Conservation (phyloP, 2,329 filamentous ascomycete species). For the Rachicladosporium sp. region DNA sequence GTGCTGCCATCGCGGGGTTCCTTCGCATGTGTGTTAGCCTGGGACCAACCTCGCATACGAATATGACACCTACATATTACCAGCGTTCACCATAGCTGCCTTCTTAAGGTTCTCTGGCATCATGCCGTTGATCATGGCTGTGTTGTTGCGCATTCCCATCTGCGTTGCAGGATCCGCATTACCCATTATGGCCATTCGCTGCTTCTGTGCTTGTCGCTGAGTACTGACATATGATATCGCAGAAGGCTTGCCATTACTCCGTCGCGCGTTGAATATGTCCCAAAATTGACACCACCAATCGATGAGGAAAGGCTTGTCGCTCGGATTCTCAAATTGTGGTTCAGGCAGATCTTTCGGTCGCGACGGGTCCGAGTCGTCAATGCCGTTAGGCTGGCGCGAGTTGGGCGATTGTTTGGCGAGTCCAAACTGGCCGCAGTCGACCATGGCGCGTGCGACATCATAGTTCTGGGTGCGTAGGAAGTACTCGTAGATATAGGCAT, state of each 20-base stretch:
- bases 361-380: constrained; percentile 62
- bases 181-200: constrained; percentile 55
- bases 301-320: constrained; percentile 70
- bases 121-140: constrained; percentile 31
- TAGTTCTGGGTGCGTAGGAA: constrained; percentile 77
- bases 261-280: constrained; percentile 84
- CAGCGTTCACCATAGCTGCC: constrained; percentile 11
- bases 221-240: constrained; percentile 29
- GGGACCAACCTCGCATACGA: neutral
- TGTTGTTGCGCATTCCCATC: constrained; percentile 47
- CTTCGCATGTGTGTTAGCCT: neutral
- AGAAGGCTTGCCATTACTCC: constrained; percentile 36
- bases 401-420: constrained; percentile 47
- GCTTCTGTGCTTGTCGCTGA: constrained; percentile 63
- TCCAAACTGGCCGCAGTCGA: constrained; percentile 31
- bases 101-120: constrained; percentile 34
- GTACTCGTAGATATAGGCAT: constrained; percentile 86
- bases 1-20: constrained; percentile 6
- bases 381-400: constrained; percentile 45
- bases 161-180: constrained; percentile 45
- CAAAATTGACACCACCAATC: constrained; percentile 98
- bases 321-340: constrained; percentile 50
- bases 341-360: constrained; percentile 68
- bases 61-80: constrained; percentile 13
- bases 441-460: constrained; percentile 66